These are phyloP conservation scores for Brassica cretica DNA, from an alignment of 345 rosid genomes.

Conservation along the genomic window DNA sequence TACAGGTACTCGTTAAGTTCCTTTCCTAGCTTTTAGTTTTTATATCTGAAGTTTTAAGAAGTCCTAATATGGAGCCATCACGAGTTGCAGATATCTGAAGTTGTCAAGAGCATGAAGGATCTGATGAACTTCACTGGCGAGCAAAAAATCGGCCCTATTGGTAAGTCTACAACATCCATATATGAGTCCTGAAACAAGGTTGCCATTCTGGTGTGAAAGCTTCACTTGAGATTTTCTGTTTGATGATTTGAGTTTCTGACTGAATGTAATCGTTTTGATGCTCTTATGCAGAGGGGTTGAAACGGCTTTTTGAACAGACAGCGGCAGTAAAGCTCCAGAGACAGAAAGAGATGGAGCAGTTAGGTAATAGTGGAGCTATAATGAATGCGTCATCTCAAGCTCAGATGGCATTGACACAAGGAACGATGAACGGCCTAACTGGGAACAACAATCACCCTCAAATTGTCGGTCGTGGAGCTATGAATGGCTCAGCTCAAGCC, in stretches of 20 bases:
- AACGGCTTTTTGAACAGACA: constrained; percentile 28
- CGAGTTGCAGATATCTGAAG: constrained; percentile 79
- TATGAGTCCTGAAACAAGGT: constrained; percentile 5
- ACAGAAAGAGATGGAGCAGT: constrained; percentile 39
- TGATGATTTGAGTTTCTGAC: constrained; percentile 3
- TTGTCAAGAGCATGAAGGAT: constrained; percentile 96
- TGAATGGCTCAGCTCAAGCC: constrained; percentile 40
- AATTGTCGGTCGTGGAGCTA: constrained; percentile 31
- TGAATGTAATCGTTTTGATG: neutral
- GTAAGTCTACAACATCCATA: constrained; percentile 40
- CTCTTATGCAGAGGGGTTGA: constrained; percentile 34
- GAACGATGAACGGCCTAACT: constrained; percentile 22
- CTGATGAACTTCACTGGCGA: constrained; percentile 76
- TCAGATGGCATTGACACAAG: constrained; percentile 35
- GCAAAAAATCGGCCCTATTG: constrained; percentile 78
- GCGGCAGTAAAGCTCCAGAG: constrained; percentile 27
- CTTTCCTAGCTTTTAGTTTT: constrained; percentile 18
- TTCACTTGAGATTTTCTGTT: neutral
- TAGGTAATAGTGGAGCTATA: constrained; percentile 19
- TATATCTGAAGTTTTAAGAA: neutral
- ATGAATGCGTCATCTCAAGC: constrained; percentile 27
- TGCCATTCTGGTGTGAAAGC: neutral
- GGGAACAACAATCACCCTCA: constrained; percentile 30
- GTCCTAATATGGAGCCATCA: neutral
- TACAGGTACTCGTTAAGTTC: constrained; percentile 64